Conservation (phyloP, 177 flowering plant genomes). For the Vitis hybrid region DNA sequence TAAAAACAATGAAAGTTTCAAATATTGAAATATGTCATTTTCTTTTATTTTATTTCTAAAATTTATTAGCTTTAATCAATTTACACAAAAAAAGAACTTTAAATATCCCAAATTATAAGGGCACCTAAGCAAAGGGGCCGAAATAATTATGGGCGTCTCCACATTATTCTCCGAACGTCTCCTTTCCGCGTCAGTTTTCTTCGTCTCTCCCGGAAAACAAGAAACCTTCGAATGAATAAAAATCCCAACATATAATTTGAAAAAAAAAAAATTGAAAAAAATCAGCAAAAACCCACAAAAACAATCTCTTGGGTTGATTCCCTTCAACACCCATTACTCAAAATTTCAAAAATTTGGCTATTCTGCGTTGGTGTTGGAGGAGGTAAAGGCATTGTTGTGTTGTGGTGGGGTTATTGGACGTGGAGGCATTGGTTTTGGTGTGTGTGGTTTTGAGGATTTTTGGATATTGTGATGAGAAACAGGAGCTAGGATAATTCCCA, state of each 20-base stretch:
- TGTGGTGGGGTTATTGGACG: too few relatives aligned
- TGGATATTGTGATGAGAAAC: neutral
- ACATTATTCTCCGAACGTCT: constrained; percentile 33
- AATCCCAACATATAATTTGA: constrained; percentile 10
- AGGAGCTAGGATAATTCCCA: too few relatives aligned
- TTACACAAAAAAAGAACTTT: neutral
- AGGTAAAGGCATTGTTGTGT: too few relatives aligned
- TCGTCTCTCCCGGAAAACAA: constrained; percentile 18
- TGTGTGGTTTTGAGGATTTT: neutral
- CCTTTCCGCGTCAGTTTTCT: constrained; percentile 4
- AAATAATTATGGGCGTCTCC: constrained; percentile 11
- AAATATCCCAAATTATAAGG: neutral
- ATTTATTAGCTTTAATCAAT: neutral
- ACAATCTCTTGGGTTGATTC: neutral
- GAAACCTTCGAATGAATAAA: constrained; percentile 17
- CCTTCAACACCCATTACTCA: neutral
- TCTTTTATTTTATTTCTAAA: too few relatives aligned
- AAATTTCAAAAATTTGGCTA: neutral
- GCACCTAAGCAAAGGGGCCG: neutral
- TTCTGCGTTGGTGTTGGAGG: neutral
- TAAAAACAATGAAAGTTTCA: too few relatives aligned
- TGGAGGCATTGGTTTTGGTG: neutral
- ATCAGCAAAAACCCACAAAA: constrained; percentile 1
- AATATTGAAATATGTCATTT: too few relatives aligned
- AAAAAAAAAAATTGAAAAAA: neutral